Evolutionary conservation across 768 basidiomycete species (phyloP).

Genomic region (Leccinum ochraceum): DNA sequence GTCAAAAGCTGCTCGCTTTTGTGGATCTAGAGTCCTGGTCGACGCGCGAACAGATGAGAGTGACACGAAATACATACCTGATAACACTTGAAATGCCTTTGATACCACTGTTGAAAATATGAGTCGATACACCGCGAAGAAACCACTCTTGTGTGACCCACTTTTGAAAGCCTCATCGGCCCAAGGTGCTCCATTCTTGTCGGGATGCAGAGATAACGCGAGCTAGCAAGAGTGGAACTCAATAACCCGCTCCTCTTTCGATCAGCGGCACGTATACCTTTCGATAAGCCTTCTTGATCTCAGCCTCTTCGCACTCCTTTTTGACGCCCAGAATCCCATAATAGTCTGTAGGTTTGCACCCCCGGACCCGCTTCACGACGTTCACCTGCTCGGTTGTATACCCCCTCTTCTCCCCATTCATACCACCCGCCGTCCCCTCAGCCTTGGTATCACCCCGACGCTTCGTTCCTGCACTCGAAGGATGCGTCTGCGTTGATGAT

Average conservation of each 20-base stretch:
- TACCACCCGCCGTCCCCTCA: conserved; percentile 58
- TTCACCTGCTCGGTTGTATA: conserved; percentile 83
- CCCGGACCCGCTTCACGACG: conserved; percentile 82
- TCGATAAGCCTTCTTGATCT: conserved; percentile 93
- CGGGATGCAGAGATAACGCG: conserved; percentile 86
- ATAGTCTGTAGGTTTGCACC: conserved; percentile 87
- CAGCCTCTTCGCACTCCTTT: conserved; percentile 78
- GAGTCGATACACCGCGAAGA: conserved; percentile 2
- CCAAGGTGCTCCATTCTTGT: conserved; percentile 96
- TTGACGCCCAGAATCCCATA: conserved; percentile 87
- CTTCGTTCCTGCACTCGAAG: conserved; percentile 71
- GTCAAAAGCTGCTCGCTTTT: conserved; percentile 88
- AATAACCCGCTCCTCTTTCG: conserved; percentile 8
- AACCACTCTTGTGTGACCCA: conserved; percentile 40
- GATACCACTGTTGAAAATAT: conserved; percentile 74
- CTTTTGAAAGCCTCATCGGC: conserved; percentile 99
- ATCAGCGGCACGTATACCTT: conserved; percentile 61
- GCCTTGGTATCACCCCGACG: conserved; percentile 49
- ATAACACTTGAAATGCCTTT: conserved; percentile 94
- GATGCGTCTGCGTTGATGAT: conserved; percentile 64
- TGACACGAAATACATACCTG: conserved; percentile 45
- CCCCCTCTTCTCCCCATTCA: conserved; percentile 75
- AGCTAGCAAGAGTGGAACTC: conserved; percentile 47
- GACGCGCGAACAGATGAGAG: conserved; percentile 3
- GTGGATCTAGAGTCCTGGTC: conserved; percentile 54